A percentile compares a stretch with the other conserved stretches of the same genome.
phyloP scores from a whole-genome alignment of 306 rosid species.

The Abrus precatorius region DNA sequence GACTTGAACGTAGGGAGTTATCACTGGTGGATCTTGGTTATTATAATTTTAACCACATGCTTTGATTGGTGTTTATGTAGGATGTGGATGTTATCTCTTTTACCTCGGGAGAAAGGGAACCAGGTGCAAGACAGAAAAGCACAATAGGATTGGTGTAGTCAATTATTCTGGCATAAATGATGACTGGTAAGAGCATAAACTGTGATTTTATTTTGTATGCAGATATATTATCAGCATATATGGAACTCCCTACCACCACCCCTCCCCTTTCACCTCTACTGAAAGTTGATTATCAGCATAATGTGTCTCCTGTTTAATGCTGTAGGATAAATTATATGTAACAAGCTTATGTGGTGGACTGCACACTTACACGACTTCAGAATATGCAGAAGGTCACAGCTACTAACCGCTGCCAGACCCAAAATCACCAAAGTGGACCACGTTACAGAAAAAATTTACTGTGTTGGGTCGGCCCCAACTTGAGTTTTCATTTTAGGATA shows the following conservation, averaged over 20 bases:
- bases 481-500: conserved; percentile 15
- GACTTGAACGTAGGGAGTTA: conserved; percentile 11
- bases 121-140: conserved; percentile 57
- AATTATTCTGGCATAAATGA: conserved; percentile 35
- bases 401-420: conserved; percentile 36
- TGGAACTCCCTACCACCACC: not conserved
- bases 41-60: conserved; percentile 2
- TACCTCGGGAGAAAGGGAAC: conserved; percentile 58
- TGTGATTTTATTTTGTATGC: not conserved
- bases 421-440: conserved; percentile 36
- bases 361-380: conserved; percentile 31
- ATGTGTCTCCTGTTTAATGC: conserved; percentile 1
- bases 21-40: conserved; percentile 1
- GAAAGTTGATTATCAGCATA: conserved; percentile 6
- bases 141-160: conserved; percentile 51
- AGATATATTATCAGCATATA: not conserved
- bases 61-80: conserved; percentile 56
- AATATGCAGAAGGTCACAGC: conserved; percentile 39
- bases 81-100: conserved; percentile 74
- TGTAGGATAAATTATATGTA: conserved; percentile 32
- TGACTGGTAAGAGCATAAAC: conserved; percentile 45
- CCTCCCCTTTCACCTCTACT: not conserved
- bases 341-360: conserved; percentile 37
- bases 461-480: conserved; percentile 4
- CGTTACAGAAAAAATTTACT: conserved; percentile 15